phyloP scores from a whole-genome alignment of 2,329 filamentous ascomycete species.

The Aspergillus niger region DNA sequence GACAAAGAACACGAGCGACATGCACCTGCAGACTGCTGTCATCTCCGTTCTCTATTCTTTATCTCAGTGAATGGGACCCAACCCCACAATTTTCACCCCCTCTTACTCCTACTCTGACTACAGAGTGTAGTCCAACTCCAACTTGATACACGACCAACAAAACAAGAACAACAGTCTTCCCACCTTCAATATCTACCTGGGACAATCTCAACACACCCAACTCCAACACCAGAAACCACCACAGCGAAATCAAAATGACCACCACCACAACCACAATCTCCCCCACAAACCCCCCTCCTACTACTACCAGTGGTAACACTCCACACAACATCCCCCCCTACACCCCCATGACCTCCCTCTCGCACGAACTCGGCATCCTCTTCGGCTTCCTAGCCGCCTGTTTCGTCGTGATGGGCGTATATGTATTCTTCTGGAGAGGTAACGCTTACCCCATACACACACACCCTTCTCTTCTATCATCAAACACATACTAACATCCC shows the following conservation, averaged over 20 bases:
- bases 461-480: too few relatives aligned
- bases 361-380: slow-evolving; percentile 42
- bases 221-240: background rate
- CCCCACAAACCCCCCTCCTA: background rate
- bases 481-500: too few relatives aligned
- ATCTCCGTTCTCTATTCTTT: too few relatives aligned
- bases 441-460: slow-evolving; percentile 6
- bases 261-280: background rate
- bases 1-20: too few relatives aligned
- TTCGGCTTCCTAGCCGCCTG: slow-evolving; percentile 41
- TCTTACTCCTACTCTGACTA: too few relatives aligned
- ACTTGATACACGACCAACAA: background rate
- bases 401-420: slow-evolving; percentile 36
- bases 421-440: slow-evolving; percentile 40
- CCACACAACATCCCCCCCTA: slow-evolving; percentile 27
- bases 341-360: slow-evolving; percentile 34
- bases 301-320: background rate
- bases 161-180: too few relatives aligned
- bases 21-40: too few relatives aligned
- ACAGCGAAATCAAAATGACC: too few relatives aligned
- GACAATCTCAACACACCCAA: background rate
- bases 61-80: too few relatives aligned
- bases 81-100: too few relatives aligned
- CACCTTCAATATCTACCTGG: too few relatives aligned
- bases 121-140: too few relatives aligned